Evolutionary conservation across 2,329 filamentous ascomycete genomes (phyloP).

Genomic region (Madurella fahalii): DNA sequence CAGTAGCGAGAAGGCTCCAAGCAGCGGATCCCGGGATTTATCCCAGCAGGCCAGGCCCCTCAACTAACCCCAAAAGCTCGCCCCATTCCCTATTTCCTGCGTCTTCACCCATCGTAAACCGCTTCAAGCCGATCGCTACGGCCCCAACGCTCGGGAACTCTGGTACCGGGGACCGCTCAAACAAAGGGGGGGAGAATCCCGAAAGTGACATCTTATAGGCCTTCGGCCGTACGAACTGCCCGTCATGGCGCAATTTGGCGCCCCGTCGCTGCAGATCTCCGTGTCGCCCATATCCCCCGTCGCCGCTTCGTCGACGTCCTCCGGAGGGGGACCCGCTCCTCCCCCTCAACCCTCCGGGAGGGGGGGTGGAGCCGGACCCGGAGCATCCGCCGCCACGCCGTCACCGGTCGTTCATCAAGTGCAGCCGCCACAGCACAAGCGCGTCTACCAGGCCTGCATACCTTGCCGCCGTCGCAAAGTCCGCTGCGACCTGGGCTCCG

Average conservation of each 20-base stretch:
- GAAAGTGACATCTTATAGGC: constrained; percentile 1
- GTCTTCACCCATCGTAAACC: constrained; percentile 33
- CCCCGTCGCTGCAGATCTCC: constrained; percentile 21
- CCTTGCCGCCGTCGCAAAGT: constrained; percentile 60
- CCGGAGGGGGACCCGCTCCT: constrained; percentile 17
- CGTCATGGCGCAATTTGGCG: constrained; percentile 27
- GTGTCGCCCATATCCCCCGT: constrained; percentile 25
- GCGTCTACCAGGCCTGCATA: constrained; percentile 61
- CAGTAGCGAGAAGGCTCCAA: constrained; percentile 2
- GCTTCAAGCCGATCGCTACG: constrained; percentile 25
- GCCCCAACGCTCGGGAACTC: constrained; percentile 1
- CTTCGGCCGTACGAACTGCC: constrained; percentile 3
- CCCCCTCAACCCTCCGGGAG: constrained; percentile 13
- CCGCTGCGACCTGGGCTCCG: constrained; percentile 62
- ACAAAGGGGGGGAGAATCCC: background rate
- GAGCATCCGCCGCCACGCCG: constrained; percentile 14
- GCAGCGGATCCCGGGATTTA: constrained; percentile 11
- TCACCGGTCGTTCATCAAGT: constrained; percentile 6
- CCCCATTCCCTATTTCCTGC: constrained; percentile 21
- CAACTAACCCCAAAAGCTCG: constrained; percentile 20
- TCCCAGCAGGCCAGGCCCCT: constrained; percentile 15
- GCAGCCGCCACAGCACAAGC: constrained; percentile 48
- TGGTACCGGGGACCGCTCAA: background rate
- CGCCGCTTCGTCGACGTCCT: constrained; percentile 19
- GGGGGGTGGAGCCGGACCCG: constrained; percentile 17